phyloP scores from a whole-genome alignment of 2,329 filamentous ascomycete species.

The Ceratocystis albifundus region DNA sequence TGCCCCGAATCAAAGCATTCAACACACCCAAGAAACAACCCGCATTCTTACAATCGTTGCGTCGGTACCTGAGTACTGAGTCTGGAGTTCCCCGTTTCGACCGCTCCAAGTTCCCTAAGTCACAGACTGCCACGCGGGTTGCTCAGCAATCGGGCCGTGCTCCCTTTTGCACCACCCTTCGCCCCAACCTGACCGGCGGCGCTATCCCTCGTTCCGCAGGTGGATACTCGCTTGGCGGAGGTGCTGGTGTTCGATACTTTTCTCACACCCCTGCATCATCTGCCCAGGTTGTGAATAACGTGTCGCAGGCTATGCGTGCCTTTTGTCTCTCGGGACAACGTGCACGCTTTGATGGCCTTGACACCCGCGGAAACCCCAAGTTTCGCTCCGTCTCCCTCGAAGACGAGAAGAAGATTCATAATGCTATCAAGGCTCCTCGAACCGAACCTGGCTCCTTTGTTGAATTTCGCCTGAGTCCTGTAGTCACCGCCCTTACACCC shows the following conservation, averaged over 20 bases:
- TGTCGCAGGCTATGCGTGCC: conserved; percentile 82
- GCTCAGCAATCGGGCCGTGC: conserved; percentile 50
- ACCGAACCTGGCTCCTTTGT: conserved; percentile 65
- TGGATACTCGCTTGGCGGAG: conserved; percentile 63
- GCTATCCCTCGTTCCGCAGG: conserved; percentile 73
- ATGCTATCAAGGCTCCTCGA: conserved; percentile 37
- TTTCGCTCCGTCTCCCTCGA: conserved; percentile 67
- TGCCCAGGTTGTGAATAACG: conserved; percentile 85
- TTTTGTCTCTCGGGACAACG: conserved; percentile 89
- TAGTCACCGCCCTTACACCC: conserved; percentile 74
- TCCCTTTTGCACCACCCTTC: conserved; percentile 77
- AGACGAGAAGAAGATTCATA: conserved; percentile 42
- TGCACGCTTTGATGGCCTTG: conserved; percentile 70
- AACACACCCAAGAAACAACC: conserved; percentile 20
- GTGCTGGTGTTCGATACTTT: conserved; percentile 60
- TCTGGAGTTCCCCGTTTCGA: conserved; percentile 21
- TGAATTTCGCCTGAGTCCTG: conserved; percentile 80
- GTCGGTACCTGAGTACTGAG: conserved; percentile 21
- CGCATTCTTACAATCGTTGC: conserved; percentile 18
- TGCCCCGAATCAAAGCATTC: conserved; percentile 23
- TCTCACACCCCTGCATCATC: conserved; percentile 76
- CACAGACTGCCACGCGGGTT: conserved; percentile 20
- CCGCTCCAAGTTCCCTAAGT: conserved; percentile 22
- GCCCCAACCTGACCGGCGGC: conserved; percentile 85
- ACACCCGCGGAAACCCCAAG: conserved; percentile 60